A percentile compares a stretch with the other conserved stretches of the same genome.
Conservation (phyloP, 768 basidiomycete genomes). For the Tulasnella sp. region DNA sequence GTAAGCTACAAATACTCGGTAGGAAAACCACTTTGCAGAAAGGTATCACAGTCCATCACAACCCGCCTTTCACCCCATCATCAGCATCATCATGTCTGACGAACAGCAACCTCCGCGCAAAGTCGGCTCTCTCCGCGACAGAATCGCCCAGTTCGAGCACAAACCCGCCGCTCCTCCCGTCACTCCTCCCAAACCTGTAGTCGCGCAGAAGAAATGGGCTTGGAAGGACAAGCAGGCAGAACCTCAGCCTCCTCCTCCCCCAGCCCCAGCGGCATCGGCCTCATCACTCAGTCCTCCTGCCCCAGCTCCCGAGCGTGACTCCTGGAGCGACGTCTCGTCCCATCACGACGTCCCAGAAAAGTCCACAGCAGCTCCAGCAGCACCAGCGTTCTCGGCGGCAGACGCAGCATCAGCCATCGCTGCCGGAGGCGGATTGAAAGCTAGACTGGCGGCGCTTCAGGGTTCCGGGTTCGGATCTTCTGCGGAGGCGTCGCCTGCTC, state of each 20-base stretch:
- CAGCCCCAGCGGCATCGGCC: constrained; percentile 3
- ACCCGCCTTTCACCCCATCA: background rate
- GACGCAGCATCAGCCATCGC: constrained; percentile 14
- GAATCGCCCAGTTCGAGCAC: constrained; percentile 80
- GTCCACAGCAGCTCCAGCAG: background rate
- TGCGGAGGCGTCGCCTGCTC: constrained; percentile 39
- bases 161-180: constrained; percentile 44
- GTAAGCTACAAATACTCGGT: constrained; percentile 2
- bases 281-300: background rate
- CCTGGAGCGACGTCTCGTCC: background rate
- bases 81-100: constrained; percentile 21
- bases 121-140: constrained; percentile 71
- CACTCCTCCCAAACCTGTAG: constrained; percentile 39
- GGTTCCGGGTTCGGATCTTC: constrained; percentile 67
- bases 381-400: constrained; percentile 13
- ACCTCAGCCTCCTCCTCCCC: constrained; percentile 8
- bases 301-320: background rate
- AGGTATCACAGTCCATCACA: background rate
- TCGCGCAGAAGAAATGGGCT: constrained; percentile 46
- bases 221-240: constrained; percentile 24
- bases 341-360: constrained; percentile 1
- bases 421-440: constrained; percentile 70
- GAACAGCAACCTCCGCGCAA: constrained; percentile 33
- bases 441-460: constrained; percentile 91
- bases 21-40: background rate